A percentile compares a stretch with the other conserved stretches of the same genome.
Evolutionary conservation across 2,329 filamentous ascomycete genomes (phyloP).

Genomic region (Neopestalotiopsis sp.): DNA sequence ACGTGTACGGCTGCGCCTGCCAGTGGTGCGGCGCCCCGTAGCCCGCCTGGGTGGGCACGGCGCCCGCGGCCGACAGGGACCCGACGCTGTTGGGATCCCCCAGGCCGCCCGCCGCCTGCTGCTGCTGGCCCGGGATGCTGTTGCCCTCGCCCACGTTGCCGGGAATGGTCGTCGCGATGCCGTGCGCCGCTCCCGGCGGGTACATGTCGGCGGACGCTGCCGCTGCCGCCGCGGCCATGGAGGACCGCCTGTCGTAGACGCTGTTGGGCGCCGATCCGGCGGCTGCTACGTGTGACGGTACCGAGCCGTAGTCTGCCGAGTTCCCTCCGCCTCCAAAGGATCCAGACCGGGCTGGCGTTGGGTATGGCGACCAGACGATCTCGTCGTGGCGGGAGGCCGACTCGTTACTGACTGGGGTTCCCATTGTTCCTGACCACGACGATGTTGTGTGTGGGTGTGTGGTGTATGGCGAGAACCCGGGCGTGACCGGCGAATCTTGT

Average conservation of each 20-base stretch:
- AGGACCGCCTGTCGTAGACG: slow-evolving; percentile 47
- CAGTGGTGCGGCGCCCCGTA: slow-evolving; percentile 42
- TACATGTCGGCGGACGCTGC: slow-evolving; percentile 51
- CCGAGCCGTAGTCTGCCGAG: slow-evolving; percentile 44
- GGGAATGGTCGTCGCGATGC: slow-evolving; percentile 19
- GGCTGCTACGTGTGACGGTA: slow-evolving; percentile 29
- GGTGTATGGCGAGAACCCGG: slow-evolving; percentile 55
- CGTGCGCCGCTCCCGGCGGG: slow-evolving; percentile 32
- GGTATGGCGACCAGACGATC: slow-evolving; percentile 48
- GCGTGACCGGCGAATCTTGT: slow-evolving; percentile 54
- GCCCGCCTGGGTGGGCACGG: slow-evolving; percentile 37
- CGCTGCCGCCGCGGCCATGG: slow-evolving; percentile 39
- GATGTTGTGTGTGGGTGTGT: slow-evolving; percentile 44
- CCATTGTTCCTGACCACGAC: slow-evolving; percentile 42
- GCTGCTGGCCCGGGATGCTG: slow-evolving; percentile 29
- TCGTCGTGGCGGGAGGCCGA: slow-evolving; percentile 46
- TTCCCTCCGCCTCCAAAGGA: slow-evolving; percentile 52
- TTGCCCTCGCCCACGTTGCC: slow-evolving; percentile 26
- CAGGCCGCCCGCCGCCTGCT: slow-evolving; percentile 32
- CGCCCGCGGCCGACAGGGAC: slow-evolving; percentile 43
- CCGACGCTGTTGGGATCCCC: slow-evolving; percentile 31
- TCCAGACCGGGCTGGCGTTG: slow-evolving; percentile 49
- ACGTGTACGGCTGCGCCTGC: slow-evolving; percentile 49
- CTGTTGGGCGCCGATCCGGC: slow-evolving; percentile 21
- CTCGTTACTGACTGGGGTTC: slow-evolving; percentile 40